These are phyloP conservation scores for Geranium incanum DNA, from an alignment of 441 rosid genomes.

Conservation along the genomic window DNA sequence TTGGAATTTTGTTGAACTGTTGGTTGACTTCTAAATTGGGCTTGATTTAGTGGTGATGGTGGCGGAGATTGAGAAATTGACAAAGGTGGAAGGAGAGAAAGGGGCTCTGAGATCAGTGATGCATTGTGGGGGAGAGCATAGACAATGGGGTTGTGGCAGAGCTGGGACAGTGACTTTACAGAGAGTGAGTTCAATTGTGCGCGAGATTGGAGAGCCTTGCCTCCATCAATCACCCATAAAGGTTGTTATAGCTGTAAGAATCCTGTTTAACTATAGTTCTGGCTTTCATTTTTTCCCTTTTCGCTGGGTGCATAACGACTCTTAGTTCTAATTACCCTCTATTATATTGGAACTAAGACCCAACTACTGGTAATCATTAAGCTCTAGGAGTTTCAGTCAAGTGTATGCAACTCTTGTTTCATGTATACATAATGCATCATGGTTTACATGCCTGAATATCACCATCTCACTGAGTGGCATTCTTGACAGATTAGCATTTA, in stretches of 20 bases:
- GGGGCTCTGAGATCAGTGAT: constrained; percentile 33
- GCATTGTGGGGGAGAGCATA: constrained; percentile 51
- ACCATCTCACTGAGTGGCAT: not conserved
- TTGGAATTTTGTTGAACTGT: constrained; percentile 16
- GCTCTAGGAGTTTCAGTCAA: not conserved
- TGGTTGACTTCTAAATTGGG: constrained; percentile 16
- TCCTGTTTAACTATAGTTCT: constrained; percentile 7
- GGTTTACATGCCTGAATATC: not conserved
- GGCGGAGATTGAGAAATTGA: constrained; percentile 24
- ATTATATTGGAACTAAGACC: not conserved
- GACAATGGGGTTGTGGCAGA: constrained; percentile 74
- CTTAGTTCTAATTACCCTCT: not conserved
- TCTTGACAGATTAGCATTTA: not conserved
- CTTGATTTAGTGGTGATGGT: constrained; percentile 19
- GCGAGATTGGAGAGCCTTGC: constrained; percentile 83
- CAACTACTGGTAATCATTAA: not conserved
- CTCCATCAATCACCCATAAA: constrained; percentile 64
- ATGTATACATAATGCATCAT: not conserved
- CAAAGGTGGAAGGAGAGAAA: constrained; percentile 13
- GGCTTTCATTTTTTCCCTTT: not conserved
- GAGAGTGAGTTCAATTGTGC: constrained; percentile 63
- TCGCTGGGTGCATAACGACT: not conserved
- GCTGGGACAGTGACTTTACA: constrained; percentile 53
- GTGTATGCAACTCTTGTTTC: not conserved
- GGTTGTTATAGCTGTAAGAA: constrained; percentile 61